Evolutionary conservation across 495 filamentous ascomycete species (phyloP).

Genomic region (Poronia punctata): DNA sequence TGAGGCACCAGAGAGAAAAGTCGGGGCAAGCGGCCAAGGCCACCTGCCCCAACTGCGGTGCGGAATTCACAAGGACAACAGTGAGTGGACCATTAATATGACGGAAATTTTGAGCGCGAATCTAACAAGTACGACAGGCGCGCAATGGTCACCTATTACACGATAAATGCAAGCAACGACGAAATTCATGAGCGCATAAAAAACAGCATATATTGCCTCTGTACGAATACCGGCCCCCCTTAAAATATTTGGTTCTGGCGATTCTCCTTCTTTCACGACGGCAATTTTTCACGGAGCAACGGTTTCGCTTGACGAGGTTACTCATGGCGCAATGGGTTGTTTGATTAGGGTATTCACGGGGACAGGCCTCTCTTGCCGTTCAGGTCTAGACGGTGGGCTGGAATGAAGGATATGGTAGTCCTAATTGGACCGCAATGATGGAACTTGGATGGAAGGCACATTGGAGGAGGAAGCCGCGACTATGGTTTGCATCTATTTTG

Average conservation of each 20-base stretch:
- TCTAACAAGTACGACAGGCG: constrained; percentile 34
- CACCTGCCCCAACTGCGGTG: constrained; percentile 78
- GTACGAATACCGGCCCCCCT: constrained; percentile 6
- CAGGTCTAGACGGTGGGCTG: not conserved
- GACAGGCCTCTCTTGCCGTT: not conserved
- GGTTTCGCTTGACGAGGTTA: constrained; percentile 4
- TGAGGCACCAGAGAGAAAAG: constrained; percentile 90
- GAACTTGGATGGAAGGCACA: constrained; percentile 1
- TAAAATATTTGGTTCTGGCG: not conserved
- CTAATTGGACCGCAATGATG: constrained; percentile 4
- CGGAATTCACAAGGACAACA: constrained; percentile 86
- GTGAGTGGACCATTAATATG: constrained; percentile 12
- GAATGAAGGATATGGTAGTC: constrained; percentile 2
- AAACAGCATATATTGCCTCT: not conserved
- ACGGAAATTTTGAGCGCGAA: not conserved
- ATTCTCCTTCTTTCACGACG: not conserved
- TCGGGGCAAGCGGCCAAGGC: constrained; percentile 83
- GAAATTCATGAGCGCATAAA: constrained; percentile 28
- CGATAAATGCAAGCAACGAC: constrained; percentile 76
- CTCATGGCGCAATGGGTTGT: constrained; percentile 7
- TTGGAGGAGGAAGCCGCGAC: not conserved
- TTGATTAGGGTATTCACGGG: constrained; percentile 1
- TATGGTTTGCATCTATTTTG: constrained; percentile 1
- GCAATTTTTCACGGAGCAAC: constrained; percentile 7
- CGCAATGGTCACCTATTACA: constrained; percentile 82